Base-by-base conservation (phyloP, 495 filamentous ascomycete species). In the Staphylotrichum tortipilum region DNA sequence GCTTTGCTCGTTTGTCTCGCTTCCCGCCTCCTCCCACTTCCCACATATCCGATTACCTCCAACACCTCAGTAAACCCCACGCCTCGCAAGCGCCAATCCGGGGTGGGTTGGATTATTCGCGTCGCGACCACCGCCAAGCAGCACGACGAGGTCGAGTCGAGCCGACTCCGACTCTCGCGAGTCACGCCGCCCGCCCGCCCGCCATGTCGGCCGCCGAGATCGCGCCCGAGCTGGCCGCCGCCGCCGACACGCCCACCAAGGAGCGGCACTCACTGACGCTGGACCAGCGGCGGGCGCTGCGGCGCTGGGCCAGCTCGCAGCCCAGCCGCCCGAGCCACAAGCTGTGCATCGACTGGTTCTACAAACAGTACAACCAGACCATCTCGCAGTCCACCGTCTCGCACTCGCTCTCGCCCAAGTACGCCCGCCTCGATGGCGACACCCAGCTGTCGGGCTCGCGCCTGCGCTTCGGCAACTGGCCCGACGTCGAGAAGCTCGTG, bases 271-370 rank as follows among this genome's bases (percentile, higher is more conserved):
- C 73, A 12, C 63, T 76, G 12, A 76, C 73, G 10, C 72, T 76
- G 45, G 73, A 76, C 55, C 73, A 76, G 56, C 71, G 73, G 4
- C 72, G 73, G 47, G 72, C 73, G 22, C 68, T 76, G 45, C 72
- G 73, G 2, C 68, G 73, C 33, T 76, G 73, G 73, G 73, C 73
- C 43, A 68, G 69, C 43, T 67, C 62, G 43, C 73, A 76, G 56
- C 61, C 69, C 11, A 66, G 68, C 8, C 72, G 73, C 14, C 73
- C 73, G 9, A 68, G 64, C 33, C 73, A 76, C 58, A 74, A 74
- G 54, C 70, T 69, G 9, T 76, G 73, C 68, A 76, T 76, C 54
- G 73, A 76, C 45, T 76, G 73, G 73, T 76, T 76, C 56, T 66
- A 62, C 42, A 56, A 51, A 38, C 69, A 76, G 58, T 76, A 74